Evolutionary conservation across 129 eudicot genomes (phyloP), one percentile per base, ranked within the genome.

Genomic region (Artemisia argyi): DNA sequence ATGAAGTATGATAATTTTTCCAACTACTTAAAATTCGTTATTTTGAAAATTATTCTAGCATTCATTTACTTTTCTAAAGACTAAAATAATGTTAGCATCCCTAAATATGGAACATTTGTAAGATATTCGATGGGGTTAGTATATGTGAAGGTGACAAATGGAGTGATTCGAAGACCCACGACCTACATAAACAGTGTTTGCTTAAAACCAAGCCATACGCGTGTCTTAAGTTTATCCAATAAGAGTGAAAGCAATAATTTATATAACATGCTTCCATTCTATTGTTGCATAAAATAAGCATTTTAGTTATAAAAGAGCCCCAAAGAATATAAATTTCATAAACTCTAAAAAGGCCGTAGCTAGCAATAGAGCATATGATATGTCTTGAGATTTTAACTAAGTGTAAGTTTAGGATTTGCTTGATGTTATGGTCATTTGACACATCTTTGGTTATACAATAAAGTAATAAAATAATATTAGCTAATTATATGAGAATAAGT

Each of bases 141-240:
- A 0, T 3, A 52, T 14, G 15, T 13, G 7, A 52, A 52, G 7
- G 28, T n/a, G 53, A 14, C 70, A 4, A 35, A 52, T 63, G 68
- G 44, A 16, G 68, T 48, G 42, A 63, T 35, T 63, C 48, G 68
- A 61, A 61, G 66, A 64, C 52, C 68, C 39, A 35, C 17, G 55
- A 66, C 18, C n/a, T 46, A 12, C 4, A 19, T 15, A 18, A 18
- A 8, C 71, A 46, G 6, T 66, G 72, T 66, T 48, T 22, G 24
- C 72, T 66, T 50, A 68, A 24, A 30, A 59, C 14, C 13, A 49
- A 24, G 14, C 72, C 72, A 68, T 68, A 26, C 72, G 39, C 46
- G 46, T 68, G 60, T 50, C 72, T 24, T 50, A n/a, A 68, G 20
- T 9, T 50, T 49, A 67, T 67, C 60, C 72, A 49, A 67, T 49